These are phyloP conservation scores for Selaginella moellendorffii DNA, from an alignment of 75 land plant genomes.

Conservation along the genomic window DNA sequence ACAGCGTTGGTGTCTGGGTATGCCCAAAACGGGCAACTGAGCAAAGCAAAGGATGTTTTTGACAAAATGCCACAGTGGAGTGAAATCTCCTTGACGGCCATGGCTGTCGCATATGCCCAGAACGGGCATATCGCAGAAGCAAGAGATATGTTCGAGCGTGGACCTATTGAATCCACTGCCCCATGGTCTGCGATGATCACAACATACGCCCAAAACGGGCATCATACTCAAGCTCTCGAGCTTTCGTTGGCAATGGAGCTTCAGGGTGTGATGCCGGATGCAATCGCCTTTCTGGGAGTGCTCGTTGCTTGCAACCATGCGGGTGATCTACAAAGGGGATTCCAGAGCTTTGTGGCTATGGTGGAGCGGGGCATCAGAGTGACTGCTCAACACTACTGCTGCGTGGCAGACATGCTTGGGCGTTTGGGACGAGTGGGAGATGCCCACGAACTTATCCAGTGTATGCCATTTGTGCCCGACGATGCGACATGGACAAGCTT, in stretches of 20 bases:
- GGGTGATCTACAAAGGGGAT: not conserved
- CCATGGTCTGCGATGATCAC: conserved; percentile 1
- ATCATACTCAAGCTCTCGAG: not conserved
- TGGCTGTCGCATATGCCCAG: not conserved
- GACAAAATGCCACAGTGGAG: not conserved
- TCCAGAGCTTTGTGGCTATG: not conserved
- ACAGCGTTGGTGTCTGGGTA: not conserved
- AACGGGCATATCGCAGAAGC: not conserved
- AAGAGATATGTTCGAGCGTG: not conserved
- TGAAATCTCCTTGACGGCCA: not conserved
- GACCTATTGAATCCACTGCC: not conserved
- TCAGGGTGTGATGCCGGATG: not conserved
- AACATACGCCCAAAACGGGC: conserved; percentile 7
- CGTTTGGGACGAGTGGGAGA: not conserved
- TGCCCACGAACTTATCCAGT: not conserved
- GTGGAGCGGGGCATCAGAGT: not conserved
- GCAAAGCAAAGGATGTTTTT: not conserved
- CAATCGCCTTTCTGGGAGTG: not conserved
- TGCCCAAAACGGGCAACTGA: not conserved
- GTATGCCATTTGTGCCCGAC: not conserved
- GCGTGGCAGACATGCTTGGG: not conserved
- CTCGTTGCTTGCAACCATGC: not conserved
- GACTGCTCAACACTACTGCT: not conserved
- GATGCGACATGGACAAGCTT: not conserved
- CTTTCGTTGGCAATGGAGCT: not conserved